A percentile compares a stretch with the other conserved stretches of the same genome.
Conservation (phyloP, 2,329 filamentous ascomycete genomes). For the Ceratocystiopsis sp. region DNA sequence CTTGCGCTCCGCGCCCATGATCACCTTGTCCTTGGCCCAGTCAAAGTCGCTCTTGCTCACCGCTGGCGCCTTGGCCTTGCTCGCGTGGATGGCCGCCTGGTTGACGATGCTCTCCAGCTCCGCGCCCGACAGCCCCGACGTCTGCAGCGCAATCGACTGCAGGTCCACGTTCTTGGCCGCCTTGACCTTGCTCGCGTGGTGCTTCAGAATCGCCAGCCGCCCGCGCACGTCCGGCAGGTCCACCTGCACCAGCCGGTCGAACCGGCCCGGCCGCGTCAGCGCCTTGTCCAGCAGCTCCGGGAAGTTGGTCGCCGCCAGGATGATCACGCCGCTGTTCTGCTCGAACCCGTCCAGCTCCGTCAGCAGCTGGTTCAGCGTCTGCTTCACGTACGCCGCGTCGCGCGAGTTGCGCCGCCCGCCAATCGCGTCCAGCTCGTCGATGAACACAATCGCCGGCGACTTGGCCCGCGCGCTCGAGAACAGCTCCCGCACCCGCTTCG, state of each 20-base stretch:
- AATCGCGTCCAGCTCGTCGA: conserved; percentile 83
- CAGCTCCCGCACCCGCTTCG: conserved; percentile 61
- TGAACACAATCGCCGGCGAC: conserved; percentile 50
- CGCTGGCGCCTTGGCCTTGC: conserved; percentile 59
- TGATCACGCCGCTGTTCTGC: conserved; percentile 84
- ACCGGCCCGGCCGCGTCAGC: conserved; percentile 81
- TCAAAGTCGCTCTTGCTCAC: conserved; percentile 73
- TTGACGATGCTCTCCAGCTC: conserved; percentile 96
- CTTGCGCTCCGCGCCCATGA: conserved; percentile 87
- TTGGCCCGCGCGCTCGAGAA: conserved; percentile 19
- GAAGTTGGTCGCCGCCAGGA: conserved; percentile 92
- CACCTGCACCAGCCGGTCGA: conserved; percentile 83
- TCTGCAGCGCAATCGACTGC: conserved; percentile 68
- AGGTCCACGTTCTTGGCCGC: conserved; percentile 65
- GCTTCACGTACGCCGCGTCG: conserved; percentile 89
- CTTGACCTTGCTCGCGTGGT: conserved; percentile 87
- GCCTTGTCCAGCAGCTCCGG: conserved; percentile 90
- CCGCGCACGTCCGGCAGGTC: conserved; percentile 84
- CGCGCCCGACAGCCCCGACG: conserved; percentile 82
- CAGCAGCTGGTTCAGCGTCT: conserved; percentile 91
- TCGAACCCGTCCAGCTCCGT: conserved; percentile 96
- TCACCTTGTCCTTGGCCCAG: conserved; percentile 95
- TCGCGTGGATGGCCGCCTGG: conserved; percentile 88
- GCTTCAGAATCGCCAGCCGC: conserved; percentile 78
- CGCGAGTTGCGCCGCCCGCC: conserved; percentile 84